Evolutionary conservation across 2,329 filamentous ascomycete species (phyloP).

Genomic region (Alternaria angustiovoidea): DNA sequence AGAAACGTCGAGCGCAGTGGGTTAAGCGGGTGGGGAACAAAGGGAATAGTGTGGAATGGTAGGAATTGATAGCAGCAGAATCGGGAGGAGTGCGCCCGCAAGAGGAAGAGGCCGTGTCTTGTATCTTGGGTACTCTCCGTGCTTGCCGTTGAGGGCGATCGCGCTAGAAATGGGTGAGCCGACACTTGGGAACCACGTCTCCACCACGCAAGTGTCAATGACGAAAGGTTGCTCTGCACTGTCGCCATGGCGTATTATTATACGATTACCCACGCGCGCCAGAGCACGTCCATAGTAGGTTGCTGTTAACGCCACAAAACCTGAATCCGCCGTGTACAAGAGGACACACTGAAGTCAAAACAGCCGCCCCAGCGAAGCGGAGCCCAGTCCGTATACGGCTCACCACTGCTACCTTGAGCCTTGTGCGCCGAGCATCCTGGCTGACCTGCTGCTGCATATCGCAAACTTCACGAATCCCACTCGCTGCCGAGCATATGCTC

Average conservation of each 20-base stretch:
- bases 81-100: background rate
- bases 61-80: background rate
- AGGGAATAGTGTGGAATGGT: background rate
- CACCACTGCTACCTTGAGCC: constrained; percentile 12
- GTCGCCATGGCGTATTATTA: constrained; percentile 4
- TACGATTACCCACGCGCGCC: constrained; percentile 3
- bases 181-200: constrained; percentile 23
- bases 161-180: constrained; percentile 33
- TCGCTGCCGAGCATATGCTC: constrained; percentile 5
- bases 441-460: constrained; percentile 13
- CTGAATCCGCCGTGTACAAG: constrained; percentile 19
- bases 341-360: constrained; percentile 20
- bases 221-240: constrained; percentile 26
- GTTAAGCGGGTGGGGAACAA: constrained; percentile 2
- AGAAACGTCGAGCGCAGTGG: constrained; percentile 1
- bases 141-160: constrained; percentile 30
- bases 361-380: constrained; percentile 23
- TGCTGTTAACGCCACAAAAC: constrained; percentile 31
- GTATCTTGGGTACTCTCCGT: constrained; percentile 25
- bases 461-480: constrained; percentile 22
- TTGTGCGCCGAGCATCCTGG: constrained; percentile 18
- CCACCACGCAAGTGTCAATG: constrained; percentile 30
- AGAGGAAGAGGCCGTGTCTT: constrained; percentile 16
- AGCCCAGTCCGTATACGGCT: constrained; percentile 24
- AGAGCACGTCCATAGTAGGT: constrained; percentile 26